Evolutionary conservation across 164 flowering plant species (phyloP).

Genomic region (grape (Vitis vinifera)): DNA sequence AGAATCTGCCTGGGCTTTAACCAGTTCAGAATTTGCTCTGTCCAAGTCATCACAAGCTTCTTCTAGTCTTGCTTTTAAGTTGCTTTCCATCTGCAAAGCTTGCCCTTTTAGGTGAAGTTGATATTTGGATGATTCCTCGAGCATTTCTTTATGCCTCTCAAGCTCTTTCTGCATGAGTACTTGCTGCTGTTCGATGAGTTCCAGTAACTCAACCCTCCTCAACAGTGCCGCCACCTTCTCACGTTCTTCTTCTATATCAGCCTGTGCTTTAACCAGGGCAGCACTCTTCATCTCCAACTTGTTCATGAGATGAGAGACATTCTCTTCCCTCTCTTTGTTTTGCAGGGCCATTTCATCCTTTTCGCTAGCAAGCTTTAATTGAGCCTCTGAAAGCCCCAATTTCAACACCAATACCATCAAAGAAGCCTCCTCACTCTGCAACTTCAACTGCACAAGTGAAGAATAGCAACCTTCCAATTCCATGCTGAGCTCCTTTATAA

Average conservation of each 20-base stretch:
- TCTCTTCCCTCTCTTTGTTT: slow-evolving; percentile 26
- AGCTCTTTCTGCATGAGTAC: slow-evolving; percentile 33
- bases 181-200: slow-evolving; percentile 17
- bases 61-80: slow-evolving; percentile 18
- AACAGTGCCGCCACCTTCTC: slow-evolving; percentile 19
- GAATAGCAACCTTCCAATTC: slow-evolving; percentile 40
- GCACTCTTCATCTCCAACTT: slow-evolving; percentile 40
- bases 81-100: slow-evolving; percentile 19
- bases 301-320: slow-evolving; percentile 19
- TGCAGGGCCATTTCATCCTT: slow-evolving; percentile 13
- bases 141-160: slow-evolving; percentile 37
- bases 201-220: slow-evolving; percentile 21
- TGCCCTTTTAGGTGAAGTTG: slow-evolving; percentile 28
- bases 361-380: slow-evolving; percentile 22
- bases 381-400: slow-evolving; percentile 35
- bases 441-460: slow-evolving; percentile 31
- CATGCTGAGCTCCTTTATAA: slow-evolving; percentile 17
- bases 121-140: slow-evolving; percentile 29
- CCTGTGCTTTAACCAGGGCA: slow-evolving; percentile 27
- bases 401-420: slow-evolving; percentile 39
- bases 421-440: slow-evolving; percentile 51
- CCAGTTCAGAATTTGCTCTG: slow-evolving; percentile 30
- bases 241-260: slow-evolving; percentile 30
- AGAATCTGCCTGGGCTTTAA: slow-evolving; percentile 24
- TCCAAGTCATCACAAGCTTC: slow-evolving; percentile 37